Conservation (phyloP, 306 rosid species). For the Abrus pulchellus region DNA sequence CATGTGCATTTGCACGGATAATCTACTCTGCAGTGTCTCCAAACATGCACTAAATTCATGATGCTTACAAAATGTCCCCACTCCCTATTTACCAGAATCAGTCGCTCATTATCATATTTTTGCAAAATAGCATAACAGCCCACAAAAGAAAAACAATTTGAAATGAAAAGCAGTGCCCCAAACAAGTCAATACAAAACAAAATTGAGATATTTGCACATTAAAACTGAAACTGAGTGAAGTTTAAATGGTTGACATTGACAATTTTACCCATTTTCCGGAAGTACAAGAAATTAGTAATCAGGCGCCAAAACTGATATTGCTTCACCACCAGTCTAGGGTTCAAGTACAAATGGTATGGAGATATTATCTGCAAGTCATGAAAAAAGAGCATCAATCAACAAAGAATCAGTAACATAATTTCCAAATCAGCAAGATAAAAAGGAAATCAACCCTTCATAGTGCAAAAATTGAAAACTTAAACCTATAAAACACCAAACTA, state of each 20-base stretch:
- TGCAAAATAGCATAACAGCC: background rate
- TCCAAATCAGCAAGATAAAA: slow-evolving; percentile 27
- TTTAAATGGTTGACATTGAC: background rate
- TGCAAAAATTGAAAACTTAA: background rate
- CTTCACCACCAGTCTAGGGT: slow-evolving; percentile 85
- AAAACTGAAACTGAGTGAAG: slow-evolving; percentile 15
- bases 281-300: slow-evolving; percentile 89
- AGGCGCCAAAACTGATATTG: slow-evolving; percentile 96
- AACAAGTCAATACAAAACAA: background rate
- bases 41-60: background rate
- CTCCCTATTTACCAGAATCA: background rate
- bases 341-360: slow-evolving; percentile 87
- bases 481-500: background rate
- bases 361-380: slow-evolving; percentile 80
- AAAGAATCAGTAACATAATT: slow-evolving; percentile 26
- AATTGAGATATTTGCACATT: background rate
- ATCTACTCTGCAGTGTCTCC: too few species aligned
- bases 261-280: slow-evolving; percentile 86
- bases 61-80: background rate
- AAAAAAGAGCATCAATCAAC: slow-evolving; percentile 11
- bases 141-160: background rate
- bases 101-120: background rate
- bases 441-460: background rate
- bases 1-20: too few species aligned
- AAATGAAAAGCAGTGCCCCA: slow-evolving; percentile 9